Evolutionary conservation across 805 yeast genomes (phyloP).

Genomic region (Zygoascus biomembranicola): DNA sequence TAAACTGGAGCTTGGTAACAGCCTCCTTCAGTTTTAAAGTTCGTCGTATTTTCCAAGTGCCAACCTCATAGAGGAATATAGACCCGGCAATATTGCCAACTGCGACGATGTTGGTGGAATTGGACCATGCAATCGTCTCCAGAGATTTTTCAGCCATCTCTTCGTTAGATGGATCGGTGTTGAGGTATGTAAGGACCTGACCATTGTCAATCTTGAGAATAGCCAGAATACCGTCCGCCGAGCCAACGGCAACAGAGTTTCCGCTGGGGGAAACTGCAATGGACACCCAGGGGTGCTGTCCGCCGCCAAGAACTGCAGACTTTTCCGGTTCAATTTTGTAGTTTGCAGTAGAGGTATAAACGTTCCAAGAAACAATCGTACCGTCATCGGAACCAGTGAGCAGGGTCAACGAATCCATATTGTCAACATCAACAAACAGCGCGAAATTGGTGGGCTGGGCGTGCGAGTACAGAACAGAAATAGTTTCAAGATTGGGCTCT

Average conservation of each 20-base stretch:
- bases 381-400: slow-evolving; percentile 83
- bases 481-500: slow-evolving; percentile 49
- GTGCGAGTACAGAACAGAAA: slow-evolving; percentile 45
- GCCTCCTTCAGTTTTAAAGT: slow-evolving; percentile 68
- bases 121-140: slow-evolving; percentile 80
- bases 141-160: slow-evolving; percentile 47
- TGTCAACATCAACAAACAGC: slow-evolving; percentile 54
- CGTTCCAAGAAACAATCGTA: slow-evolving; percentile 80
- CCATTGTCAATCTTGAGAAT: slow-evolving; percentile 75
- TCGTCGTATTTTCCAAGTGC: slow-evolving; percentile 79
- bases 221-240: slow-evolving; percentile 78
- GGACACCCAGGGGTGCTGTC: slow-evolving; percentile 87
- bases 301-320: slow-evolving; percentile 41
- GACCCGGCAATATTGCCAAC: slow-evolving; percentile 87
- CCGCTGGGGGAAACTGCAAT: slow-evolving; percentile 43
- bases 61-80: slow-evolving; percentile 71
- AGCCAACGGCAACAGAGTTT: slow-evolving; percentile 64
- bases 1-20: slow-evolving; percentile 68
- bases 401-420: slow-evolving; percentile 52
- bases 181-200: slow-evolving; percentile 53
- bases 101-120: slow-evolving; percentile 57
- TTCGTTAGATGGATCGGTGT: slow-evolving; percentile 40
- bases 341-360: slow-evolving; percentile 61
- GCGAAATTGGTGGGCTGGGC: slow-evolving; percentile 76
- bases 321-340: slow-evolving; percentile 40